Conservation (phyloP, 345 rosid genomes). For the Mercurialis annua region DNA sequence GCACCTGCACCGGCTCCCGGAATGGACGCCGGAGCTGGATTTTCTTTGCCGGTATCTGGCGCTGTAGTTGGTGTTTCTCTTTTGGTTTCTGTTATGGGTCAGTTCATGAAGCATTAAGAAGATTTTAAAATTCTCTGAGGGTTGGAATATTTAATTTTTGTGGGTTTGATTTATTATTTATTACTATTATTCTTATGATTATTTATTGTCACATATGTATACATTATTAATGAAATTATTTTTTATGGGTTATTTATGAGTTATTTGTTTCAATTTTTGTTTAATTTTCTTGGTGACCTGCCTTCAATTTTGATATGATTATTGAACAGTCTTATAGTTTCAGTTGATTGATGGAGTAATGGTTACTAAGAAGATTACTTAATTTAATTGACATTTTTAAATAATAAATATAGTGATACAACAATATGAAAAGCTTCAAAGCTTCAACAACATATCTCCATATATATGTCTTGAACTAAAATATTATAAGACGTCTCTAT, state of each 20-base stretch:
- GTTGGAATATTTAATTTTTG: too few relatives aligned
- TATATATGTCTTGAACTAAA: too few relatives aligned
- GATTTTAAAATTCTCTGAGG: not conserved
- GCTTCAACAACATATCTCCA: not conserved
- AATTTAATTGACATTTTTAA: not conserved
- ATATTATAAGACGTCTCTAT: too few relatives aligned
- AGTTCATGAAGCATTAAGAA: slow-evolving; percentile 20
- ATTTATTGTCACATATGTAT: not conserved
- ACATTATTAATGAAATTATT: too few relatives aligned
- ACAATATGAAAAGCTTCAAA: not conserved
- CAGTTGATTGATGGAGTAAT: too few relatives aligned
- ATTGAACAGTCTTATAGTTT: too few relatives aligned
- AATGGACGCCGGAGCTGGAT: slow-evolving; percentile 30
- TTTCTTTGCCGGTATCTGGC: slow-evolving; percentile 25
- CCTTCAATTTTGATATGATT: too few relatives aligned
- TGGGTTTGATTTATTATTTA: not conserved
- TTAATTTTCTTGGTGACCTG: too few relatives aligned
- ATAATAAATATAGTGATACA: not conserved
- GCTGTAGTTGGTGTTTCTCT: slow-evolving; percentile 23
- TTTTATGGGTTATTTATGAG: too few relatives aligned
- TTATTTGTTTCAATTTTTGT: too few relatives aligned
- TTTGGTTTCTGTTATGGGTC: slow-evolving; percentile 28
- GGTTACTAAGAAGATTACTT: too few relatives aligned
- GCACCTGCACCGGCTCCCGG: slow-evolving; percentile 34
- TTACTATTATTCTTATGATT: not conserved